Evolutionary conservation across 2,329 filamentous ascomycete species (phyloP), one percentile per base, ranked within the genome.

Genomic region (Helminthosporium solani): DNA sequence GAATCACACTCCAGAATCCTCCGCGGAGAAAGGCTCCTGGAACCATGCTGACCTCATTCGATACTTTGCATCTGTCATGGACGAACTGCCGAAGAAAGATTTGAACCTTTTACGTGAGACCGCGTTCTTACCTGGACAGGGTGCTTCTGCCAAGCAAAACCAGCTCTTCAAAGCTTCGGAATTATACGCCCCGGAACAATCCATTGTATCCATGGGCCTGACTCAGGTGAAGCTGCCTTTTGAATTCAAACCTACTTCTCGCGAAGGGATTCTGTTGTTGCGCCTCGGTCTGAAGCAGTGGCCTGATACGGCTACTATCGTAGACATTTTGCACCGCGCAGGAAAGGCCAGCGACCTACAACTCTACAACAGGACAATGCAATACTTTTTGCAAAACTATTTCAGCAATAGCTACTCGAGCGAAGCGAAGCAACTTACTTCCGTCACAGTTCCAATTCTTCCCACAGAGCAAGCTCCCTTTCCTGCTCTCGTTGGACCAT

Each of bases 31-130:
- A 18, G 72, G 74, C 18, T 79, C 85, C 67, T 96, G 89, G 88
- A 96, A 90, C 47, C 92, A 97, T 65, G 84, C 96, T 50, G 92
- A 99, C 66, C 77, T 99, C 20, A 90, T 99, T 70, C 92, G 90
- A 59, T 99, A 99, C 60, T 80, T 99, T 34, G 83, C 92, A 9
- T 95, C 91, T 7, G 94, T 99, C 21, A 84, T 83, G 49, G 82
- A 88, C 42, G 94, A 99, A 57, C 96, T 99, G 49, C 94, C 94
- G 0, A 70, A 74, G 8, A 85, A 85, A 40, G 94, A 99, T 66
- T 80, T 96, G 44, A 84, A 82, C 54, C 88, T 86, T 61, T 78
- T 99, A 19, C 86, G 81, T 45, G 80, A 85, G 39, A 90, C 90
- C 0, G 83, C 83, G 9, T 89, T 97, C 34, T 92, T 91, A 60